A percentile compares a stretch with the other conserved stretches of the same genome.
These are phyloP conservation scores for Rosa hybrid DNA, from an alignment of 331 rosid species.

Conservation along the genomic window DNA sequence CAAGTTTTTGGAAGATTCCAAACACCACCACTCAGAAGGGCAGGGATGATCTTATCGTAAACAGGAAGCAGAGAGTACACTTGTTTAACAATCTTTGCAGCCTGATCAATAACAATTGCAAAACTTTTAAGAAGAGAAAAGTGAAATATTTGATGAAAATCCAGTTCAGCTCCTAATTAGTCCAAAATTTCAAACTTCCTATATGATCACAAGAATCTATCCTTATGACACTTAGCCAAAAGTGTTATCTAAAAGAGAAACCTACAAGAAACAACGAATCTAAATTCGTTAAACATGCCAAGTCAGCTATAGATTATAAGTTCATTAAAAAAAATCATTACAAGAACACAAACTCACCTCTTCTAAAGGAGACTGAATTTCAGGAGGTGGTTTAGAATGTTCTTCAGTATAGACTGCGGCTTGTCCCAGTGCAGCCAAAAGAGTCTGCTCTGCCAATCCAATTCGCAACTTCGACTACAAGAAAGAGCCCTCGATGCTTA, in stretches of 20 bases:
- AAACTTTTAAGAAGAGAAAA: background rate
- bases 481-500: slow-evolving; percentile 20
- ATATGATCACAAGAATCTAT: background rate
- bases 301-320: background rate
- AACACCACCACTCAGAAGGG: slow-evolving; percentile 69
- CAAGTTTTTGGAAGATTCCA: slow-evolving; percentile 76
- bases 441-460: slow-evolving; percentile 88
- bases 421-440: slow-evolving; percentile 89
- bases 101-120: slow-evolving; percentile 59
- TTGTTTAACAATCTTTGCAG: slow-evolving; percentile 75
- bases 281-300: background rate
- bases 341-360: slow-evolving; percentile 52
- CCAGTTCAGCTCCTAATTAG: background rate
- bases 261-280: background rate
- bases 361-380: slow-evolving; percentile 71
- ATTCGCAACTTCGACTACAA: slow-evolving; percentile 76
- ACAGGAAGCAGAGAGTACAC: slow-evolving; percentile 85
- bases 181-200: background rate
- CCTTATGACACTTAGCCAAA: background rate
- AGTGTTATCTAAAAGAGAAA: background rate
- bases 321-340: background rate
- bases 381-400: slow-evolving; percentile 63
- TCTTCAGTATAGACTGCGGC: slow-evolving; percentile 80
- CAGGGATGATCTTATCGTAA: slow-evolving; percentile 76
- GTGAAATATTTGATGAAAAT: background rate